Evolutionary conservation across 1,139 yeast species (phyloP).

Genomic region (Suzukiozyma palmioleophila): DNA sequence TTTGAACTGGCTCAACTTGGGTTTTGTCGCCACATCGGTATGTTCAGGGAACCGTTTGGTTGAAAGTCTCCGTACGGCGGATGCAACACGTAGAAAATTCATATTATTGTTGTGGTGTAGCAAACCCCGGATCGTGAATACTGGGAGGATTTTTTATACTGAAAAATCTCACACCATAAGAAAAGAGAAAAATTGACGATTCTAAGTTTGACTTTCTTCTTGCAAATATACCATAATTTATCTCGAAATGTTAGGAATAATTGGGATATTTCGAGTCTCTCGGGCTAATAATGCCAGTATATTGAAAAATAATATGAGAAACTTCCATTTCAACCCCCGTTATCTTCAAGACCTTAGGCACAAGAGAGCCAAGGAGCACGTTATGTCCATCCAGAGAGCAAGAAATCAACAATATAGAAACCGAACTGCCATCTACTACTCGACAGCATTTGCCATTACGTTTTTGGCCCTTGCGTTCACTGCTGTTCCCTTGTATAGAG

Average conservation of each 20-base stretch:
- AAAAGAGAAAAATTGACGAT: background rate
- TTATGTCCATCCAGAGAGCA: conserved; percentile 20
- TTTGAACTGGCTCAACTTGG: conserved; percentile 34
- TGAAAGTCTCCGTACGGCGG: background rate
- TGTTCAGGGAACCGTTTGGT: conserved; percentile 9
- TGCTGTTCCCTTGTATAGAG: conserved; percentile 90
- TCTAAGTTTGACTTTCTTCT: background rate
- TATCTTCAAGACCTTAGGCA: conserved; percentile 4
- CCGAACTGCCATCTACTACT: conserved; percentile 63
- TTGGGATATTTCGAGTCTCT: background rate
- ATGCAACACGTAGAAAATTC: background rate
- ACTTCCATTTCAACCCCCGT: background rate
- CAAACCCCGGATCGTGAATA: background rate
- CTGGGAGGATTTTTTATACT: background rate
- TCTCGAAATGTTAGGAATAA: conserved; percentile 2
- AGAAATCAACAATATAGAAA: conserved; percentile 29
- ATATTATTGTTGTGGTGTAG: background rate
- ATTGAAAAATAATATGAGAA: conserved; percentile 1
- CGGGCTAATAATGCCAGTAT: background rate
- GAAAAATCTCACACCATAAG: background rate
- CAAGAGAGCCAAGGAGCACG: conserved; percentile 14
- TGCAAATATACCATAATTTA: background rate
- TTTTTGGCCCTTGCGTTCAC: conserved; percentile 83
- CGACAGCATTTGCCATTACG: conserved; percentile 64
- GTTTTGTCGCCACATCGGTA: conserved; percentile 16